Evolutionary conservation across 78 protist species (phyloP).

Genomic region (Dictyostelium intermedium): DNA sequence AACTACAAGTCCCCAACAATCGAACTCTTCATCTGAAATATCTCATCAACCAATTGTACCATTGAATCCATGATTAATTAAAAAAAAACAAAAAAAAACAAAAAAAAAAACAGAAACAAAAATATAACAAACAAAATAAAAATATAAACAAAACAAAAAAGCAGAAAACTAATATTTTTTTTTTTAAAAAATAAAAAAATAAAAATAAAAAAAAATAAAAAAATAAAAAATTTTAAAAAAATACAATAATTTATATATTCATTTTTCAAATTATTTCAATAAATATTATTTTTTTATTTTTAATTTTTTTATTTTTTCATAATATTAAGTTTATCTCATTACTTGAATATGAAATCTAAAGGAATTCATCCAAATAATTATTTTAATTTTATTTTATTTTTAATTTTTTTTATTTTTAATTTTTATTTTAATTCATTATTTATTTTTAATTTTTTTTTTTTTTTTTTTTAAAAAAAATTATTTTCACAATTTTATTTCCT

Average conservation of each 20-base stretch:
- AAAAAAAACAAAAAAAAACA: not conserved
- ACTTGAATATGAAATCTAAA: too few relatives aligned
- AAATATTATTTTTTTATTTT: not conserved
- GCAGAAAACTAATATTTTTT: not conserved
- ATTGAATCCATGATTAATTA: not conserved
- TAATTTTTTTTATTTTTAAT: not conserved
- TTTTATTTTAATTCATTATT: too few relatives aligned
- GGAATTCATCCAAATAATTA: not conserved
- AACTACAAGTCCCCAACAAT: not conserved
- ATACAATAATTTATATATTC: too few relatives aligned
- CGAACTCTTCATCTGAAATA: not conserved
- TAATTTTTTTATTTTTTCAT: not conserved
- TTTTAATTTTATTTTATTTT: not conserved
- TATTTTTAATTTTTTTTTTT: not conserved
- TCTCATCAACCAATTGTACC: not conserved
- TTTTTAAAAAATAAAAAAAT: not conserved
- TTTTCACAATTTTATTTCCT: not conserved
- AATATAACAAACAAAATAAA: not conserved
- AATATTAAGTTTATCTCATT: too few relatives aligned
- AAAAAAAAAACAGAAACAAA: not conserved
- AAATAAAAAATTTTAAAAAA: too few relatives aligned
- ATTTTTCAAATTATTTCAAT: not conserved
- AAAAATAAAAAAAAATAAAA: not conserved
- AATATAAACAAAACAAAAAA: not conserved
- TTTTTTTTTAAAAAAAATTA: too few relatives aligned